Base-by-base conservation (phyloP, 768 basidiomycete species). In the Russula compacta region DNA sequence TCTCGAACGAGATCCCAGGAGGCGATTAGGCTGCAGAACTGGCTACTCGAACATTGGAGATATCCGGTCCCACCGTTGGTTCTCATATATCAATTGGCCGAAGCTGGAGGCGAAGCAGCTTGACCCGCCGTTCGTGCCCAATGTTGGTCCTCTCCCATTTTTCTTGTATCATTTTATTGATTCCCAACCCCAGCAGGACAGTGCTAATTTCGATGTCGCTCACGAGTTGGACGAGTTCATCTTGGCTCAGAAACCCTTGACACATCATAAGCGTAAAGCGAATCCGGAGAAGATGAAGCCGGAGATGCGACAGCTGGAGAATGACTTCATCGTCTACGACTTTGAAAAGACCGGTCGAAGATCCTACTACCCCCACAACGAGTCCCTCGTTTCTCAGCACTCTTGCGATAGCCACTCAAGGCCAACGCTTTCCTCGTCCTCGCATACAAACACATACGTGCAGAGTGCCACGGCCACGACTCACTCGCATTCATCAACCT, bases 201-300 rank as follows among this genome's bases (percentile, higher is more conserved):
- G 87, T 73, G 91, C 94, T n/a, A 98, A 99, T 73, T 99, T 98
- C 73, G 95, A 99, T 70, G 87, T 97, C 40, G 85, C 92, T 39
- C 94, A 98, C 69, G 97, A 98, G 76, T 82, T 99, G 10, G 95
- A 99, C 71, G 97, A 99, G 72, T 89, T 98, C 69, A 73, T 99
- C 69, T 83, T 98, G 81, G 95, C 95, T 55, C 95, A 98, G 75
- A 98, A 98, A 71, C 95, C 95, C n/a, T 76, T 98, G 58, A 97
- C 92, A 58, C 93, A 95, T 64, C 79, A 89, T 48, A 97, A 93
- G 73, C 86, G 97, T 39, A 98, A 95, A 70, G 85, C 83, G 36
- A 89, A 92, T 65, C 78, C 81, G 11, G 89, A 90, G 66, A 88
- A 87, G 72, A 83, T 98, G 79, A 91, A 87, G 69, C 87, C 92